Evolutionary conservation across 177 flowering plant genomes (phyloP).

Genomic region (Telopea speciosissima): DNA sequence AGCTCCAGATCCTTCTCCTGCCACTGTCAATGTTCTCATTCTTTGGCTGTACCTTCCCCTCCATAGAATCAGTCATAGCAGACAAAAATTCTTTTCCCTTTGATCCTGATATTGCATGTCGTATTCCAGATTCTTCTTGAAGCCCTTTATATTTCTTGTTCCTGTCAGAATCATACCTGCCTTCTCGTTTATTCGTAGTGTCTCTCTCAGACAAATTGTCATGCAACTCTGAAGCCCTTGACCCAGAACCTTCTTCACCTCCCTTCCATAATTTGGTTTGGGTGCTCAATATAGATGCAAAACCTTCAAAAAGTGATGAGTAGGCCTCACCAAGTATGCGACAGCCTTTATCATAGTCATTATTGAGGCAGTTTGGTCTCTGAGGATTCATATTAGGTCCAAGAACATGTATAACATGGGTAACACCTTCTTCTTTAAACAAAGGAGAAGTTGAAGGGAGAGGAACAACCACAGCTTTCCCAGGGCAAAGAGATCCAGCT

Average conservation of each 20-base stretch:
- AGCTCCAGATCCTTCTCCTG: conserved; percentile 49
- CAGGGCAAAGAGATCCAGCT: conserved; percentile 66
- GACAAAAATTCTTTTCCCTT: conserved; percentile 1
- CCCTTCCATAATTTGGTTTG: conserved; percentile 13
- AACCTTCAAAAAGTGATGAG: conserved; percentile 77
- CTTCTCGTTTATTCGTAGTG: conserved; percentile 34
- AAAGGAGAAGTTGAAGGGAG: conserved; percentile 75
- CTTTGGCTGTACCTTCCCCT: conserved; percentile 10
- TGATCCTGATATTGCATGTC: not conserved
- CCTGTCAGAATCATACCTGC: conserved; percentile 27
- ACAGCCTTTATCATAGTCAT: conserved; percentile 73
- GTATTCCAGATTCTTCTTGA: conserved; percentile 20
- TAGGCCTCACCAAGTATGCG: conserved; percentile 67
- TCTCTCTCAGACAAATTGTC: conserved; percentile 11
- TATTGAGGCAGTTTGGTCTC: conserved; percentile 69
- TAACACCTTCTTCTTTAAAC: conserved; percentile 62
- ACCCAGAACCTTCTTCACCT: conserved; percentile 5
- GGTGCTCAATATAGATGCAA: conserved; percentile 38
- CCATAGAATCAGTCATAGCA: conserved; percentile 13
- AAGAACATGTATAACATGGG: conserved; percentile 95
- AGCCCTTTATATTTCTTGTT: conserved; percentile 61
- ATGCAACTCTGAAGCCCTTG: conserved; percentile 16
- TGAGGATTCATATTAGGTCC: conserved; percentile 97
- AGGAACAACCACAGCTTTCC: conserved; percentile 66
- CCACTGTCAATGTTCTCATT: conserved; percentile 17